Conservation (phyloP, 176 grass and related monocot genomes). For the Carex pumila region DNA sequence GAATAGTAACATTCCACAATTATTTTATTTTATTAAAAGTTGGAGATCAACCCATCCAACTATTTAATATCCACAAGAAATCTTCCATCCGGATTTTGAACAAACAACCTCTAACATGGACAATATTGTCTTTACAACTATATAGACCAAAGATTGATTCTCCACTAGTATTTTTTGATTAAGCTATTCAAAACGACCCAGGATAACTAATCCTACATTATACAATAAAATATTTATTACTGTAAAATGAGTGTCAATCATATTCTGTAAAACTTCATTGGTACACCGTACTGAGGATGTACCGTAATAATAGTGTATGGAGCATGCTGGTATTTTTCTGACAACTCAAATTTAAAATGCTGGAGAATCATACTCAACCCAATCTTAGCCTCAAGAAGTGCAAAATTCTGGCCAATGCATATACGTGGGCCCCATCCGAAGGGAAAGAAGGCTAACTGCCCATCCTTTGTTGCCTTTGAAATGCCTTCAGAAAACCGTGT, state of each 20-base stretch:
- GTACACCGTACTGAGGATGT: slow-evolving; percentile 68
- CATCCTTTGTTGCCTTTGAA: slow-evolving; percentile 40
- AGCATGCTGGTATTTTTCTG: slow-evolving; percentile 46
- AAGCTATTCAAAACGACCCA: too few relatives aligned
- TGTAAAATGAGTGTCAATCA: slow-evolving; percentile 5
- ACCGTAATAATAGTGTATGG: slow-evolving; percentile 40
- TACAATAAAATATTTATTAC: not conserved
- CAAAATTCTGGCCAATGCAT: slow-evolving; percentile 66
- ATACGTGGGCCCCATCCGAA: slow-evolving; percentile 61
- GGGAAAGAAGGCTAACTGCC: slow-evolving; percentile 42
- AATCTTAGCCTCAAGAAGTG: slow-evolving; percentile 60
- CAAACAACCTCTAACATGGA: too few relatives aligned
- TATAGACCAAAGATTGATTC: too few relatives aligned
- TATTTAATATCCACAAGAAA: too few relatives aligned
- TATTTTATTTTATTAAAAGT: too few relatives aligned
- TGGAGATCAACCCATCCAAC: too few relatives aligned
- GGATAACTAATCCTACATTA: not conserved
- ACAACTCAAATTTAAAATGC: slow-evolving; percentile 55
- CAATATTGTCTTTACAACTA: too few relatives aligned
- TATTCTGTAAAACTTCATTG: slow-evolving; percentile 44
- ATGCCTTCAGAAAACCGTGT: slow-evolving; percentile 55
- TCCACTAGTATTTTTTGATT: too few relatives aligned
- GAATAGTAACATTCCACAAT: too few relatives aligned
- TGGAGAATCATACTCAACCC: slow-evolving; percentile 55
- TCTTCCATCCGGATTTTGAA: too few relatives aligned